Percentiles rank a stretch among this genome's conserved stretches.
phyloP scores from a whole-genome alignment of 495 filamentous ascomycete genomes.

The Xylaria venustula region DNA sequence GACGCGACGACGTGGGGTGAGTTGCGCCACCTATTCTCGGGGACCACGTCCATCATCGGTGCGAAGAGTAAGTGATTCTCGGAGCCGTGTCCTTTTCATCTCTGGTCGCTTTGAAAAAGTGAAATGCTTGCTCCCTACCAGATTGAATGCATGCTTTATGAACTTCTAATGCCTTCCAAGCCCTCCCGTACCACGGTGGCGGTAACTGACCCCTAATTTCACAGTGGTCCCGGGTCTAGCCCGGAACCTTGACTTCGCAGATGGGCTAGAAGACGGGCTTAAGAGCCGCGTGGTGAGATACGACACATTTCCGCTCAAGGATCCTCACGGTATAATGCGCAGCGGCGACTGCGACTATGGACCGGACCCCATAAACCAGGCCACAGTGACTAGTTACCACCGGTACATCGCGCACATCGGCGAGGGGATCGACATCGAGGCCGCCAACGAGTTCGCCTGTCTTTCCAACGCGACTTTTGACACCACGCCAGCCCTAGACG shows the following conservation, averaged over 20 bases:
- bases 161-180: too few species aligned
- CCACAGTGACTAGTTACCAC: neutral
- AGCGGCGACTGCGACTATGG: conserved; percentile 16
- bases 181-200: too few species aligned
- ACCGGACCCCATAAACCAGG: neutral
- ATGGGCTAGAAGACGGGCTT: conserved; percentile 14
- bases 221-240: conserved; percentile 15
- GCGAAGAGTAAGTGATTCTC: neutral
- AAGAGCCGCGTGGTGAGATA: neutral
- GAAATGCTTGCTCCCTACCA: too few species aligned
- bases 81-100: too few species aligned
- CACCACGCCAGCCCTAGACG: conserved; percentile 4
- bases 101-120: too few species aligned
- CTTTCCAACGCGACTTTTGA: conserved; percentile 19
- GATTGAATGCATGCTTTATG: too few species aligned
- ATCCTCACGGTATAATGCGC: conserved; percentile 1
- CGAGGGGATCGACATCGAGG: conserved; percentile 17
- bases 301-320: conserved; percentile 14
- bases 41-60: conserved; percentile 19
- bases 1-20: conserved; percentile 20
- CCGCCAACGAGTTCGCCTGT: conserved; percentile 18
- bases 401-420: conserved; percentile 18
- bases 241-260: conserved; percentile 15
- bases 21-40: conserved; percentile 21
- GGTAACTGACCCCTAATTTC: too few species aligned